Evolutionary conservation across 2,329 filamentous ascomycete genomes (phyloP).

Genomic region (Tolypocladium capitatum): DNA sequence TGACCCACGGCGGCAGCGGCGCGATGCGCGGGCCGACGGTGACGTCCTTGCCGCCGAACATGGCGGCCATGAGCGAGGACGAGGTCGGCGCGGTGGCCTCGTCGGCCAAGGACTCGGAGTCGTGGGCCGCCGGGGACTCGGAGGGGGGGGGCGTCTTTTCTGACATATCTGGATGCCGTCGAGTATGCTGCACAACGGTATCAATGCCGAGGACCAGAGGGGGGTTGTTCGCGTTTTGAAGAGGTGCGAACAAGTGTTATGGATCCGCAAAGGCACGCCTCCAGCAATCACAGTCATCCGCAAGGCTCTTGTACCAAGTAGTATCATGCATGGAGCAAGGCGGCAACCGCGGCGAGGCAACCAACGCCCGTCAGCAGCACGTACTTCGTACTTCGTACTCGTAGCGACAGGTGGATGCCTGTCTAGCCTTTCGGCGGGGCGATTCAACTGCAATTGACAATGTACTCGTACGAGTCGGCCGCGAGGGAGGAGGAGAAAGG

Average conservation of each 20-base stretch:
- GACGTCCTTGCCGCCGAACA: conserved; percentile 27
- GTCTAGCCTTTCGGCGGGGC: background rate
- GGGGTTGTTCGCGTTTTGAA: background rate
- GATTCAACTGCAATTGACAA: background rate
- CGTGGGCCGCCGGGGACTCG: conserved; percentile 3
- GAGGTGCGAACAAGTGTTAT: background rate
- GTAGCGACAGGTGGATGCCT: background rate
- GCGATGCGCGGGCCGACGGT: conserved; percentile 38
- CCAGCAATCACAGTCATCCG: background rate
- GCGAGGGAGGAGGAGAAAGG: background rate
- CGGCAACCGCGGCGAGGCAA: too few species aligned
- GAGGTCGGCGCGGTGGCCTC: conserved; percentile 4
- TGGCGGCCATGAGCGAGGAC: conserved; percentile 17
- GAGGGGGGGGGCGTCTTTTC: conserved; percentile 7
- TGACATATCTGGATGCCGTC: too few species aligned
- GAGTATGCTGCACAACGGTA: too few species aligned
- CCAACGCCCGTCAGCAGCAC: too few species aligned
- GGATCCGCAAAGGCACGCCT: background rate
- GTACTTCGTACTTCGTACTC: too few species aligned
- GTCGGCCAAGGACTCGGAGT: conserved; percentile 10
- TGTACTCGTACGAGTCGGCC: too few species aligned
- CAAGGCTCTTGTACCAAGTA: background rate
- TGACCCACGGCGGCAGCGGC: conserved; percentile 25
- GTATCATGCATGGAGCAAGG: too few species aligned
- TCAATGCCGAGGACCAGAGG: background rate